A percentile compares a stretch with the other conserved stretches of the same genome.
Evolutionary conservation across 2,329 filamentous ascomycete genomes (phyloP).

Genomic region (Colletotrichum plurivorum): DNA sequence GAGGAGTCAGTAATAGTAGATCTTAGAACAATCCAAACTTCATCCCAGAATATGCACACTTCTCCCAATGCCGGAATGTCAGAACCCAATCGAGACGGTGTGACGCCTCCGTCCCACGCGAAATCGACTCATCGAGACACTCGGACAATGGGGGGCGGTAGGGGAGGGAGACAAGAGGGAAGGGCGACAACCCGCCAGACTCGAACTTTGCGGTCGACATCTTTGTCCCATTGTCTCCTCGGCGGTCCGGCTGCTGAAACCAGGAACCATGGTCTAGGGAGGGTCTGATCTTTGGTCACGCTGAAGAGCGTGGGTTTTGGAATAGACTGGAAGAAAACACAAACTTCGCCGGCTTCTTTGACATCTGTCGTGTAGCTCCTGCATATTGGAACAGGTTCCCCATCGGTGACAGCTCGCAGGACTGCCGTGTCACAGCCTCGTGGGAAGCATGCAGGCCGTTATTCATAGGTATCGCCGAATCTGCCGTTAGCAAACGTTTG

Average conservation of each 20-base stretch:
- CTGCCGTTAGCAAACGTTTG: background rate
- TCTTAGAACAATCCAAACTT: background rate
- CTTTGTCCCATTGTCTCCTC: background rate
- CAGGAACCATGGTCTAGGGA: background rate
- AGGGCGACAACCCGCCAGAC: background rate
- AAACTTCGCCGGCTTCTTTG: background rate
- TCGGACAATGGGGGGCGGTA: background rate
- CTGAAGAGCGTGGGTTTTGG: background rate
- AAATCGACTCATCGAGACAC: background rate
- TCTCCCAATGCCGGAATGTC: background rate
- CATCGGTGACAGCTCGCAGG: constrained; percentile 4
- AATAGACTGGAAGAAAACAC: background rate
- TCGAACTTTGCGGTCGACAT: background rate
- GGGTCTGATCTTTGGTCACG: background rate
- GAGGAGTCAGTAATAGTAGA: background rate
- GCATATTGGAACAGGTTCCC: background rate
- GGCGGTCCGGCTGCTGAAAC: background rate
- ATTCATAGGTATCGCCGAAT: background rate
- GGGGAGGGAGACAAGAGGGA: background rate
- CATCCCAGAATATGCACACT: background rate
- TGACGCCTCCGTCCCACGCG: background rate
- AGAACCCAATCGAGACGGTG: background rate
- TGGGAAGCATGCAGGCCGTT: background rate
- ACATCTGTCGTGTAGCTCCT: constrained; percentile 4
- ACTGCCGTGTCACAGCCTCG: background rate